Evolutionary conservation across 1,284 basidiomycete genomes (phyloP), one percentile per base, ranked within the genome.

Genomic region (Puccinia triticina): DNA sequence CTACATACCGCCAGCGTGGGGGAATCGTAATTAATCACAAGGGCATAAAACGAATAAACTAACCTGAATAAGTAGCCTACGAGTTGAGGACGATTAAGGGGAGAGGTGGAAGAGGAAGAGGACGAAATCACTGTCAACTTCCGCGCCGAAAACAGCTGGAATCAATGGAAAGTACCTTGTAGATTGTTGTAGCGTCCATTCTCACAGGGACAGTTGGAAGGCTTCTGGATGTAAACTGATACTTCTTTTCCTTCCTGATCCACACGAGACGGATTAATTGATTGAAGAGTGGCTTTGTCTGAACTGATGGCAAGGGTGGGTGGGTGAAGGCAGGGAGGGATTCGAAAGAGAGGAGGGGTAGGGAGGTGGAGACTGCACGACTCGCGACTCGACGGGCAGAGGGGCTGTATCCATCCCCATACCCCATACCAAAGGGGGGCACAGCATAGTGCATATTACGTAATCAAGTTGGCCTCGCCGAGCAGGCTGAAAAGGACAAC

Each of bases 61-160:
- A 57, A 75, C 73, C 73, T 75, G 73, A 75, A 40, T 75, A 75
- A 26, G 73, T 75, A 10, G 73, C 73, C 73, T 75, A 26, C 18
- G 11, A 71, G 40, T 66, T 43, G 37, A 26, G 1, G 37, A 40
- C 32, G 71, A 57, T 73, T 50, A 57, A 53, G 29, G 26, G 32
- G 8, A 55, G 5, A 53, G 1, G 50, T 29, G 71, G 34, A 29
- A 53, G 71, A 12, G 34, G 10, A 55, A 16, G 46, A 23, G 55
- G 55, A 61, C 3, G 73, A 43, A 48, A 48, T 37, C 11, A 8
- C 23, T 21, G 64, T 66, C 10, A 37, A 57, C 55, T 55, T 73
- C 37, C 48, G 71, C 37, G 73, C 29, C 37, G 55, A 61, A 37
- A 23, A 46, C 8, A 61, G 40, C 37, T 26, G 8, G 23, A 34